Base-by-base conservation (phyloP, 129 eudicot species). In the Daucus carota region DNA sequence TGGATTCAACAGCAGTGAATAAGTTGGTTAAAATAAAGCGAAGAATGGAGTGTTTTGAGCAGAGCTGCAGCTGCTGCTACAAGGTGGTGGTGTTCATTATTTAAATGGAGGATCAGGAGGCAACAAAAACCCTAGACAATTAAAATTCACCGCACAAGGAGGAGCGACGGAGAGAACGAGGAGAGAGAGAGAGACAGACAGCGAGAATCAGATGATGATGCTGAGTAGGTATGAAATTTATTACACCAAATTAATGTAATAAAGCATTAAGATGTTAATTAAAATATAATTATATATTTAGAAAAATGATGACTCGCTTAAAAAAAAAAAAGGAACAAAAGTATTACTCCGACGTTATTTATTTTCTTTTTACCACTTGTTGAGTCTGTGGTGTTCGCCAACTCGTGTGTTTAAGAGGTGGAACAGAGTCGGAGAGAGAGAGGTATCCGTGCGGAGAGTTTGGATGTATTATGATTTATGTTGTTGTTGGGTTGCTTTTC, bases 141-240 rank as follows among this genome's bases (percentile, higher is more conserved):
- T 34, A 29, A 43, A 70, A 71, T 72, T 10, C 54, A 72, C 72
- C 72, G 42, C 72, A 32, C 26, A 36, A 70, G 26, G 1, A 18
- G 6, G 0, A 34, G 26, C 1, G 75, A 1, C 5, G 60, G 38
- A 80, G 54, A 67, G 62, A 70, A 11, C 46, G 71, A 42, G 74
- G 34, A 62, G 62, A 77, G 80, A 34, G 66, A 57, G 76, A 71
- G 18, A 69, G 74, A 78, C 17, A 76, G 71, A 50, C 38, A 70
- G 77, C 47, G 40, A 33, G 86, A 72, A 38, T 70, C 81, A 83
- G 86, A 75, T 83, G 86, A 75, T 57, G 65, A 9, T n/a, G 24
- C 70, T 22, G 52, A 83, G 86, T 83, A 69, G 85, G 78, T 83
- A 66, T 72, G 80, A 13, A 72, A 72, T 43, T 43, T 42, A 67